Percentiles rank a stretch among this genome's conserved stretches.
Conservation (phyloP, 2,329 filamentous ascomycete species). For the Fusarium sp. region DNA sequence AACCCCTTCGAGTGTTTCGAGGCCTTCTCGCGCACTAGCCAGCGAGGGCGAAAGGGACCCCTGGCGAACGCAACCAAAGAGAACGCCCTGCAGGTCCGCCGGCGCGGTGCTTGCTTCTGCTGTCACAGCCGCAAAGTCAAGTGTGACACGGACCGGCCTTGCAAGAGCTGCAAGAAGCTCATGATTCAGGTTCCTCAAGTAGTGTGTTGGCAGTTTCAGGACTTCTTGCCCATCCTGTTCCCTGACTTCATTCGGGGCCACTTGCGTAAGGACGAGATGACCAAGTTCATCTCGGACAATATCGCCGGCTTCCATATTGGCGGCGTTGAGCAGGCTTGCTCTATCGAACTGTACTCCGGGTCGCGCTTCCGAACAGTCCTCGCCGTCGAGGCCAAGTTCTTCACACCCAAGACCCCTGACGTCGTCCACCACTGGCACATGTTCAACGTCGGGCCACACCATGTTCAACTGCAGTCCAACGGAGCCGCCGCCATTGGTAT, state of each 20-base stretch:
- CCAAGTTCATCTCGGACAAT: conserved; percentile 65
- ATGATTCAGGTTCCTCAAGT: conserved; percentile 66
- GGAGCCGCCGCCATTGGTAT: conserved; percentile 67
- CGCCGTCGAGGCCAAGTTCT: conserved; percentile 67
- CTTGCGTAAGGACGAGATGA: conserved; percentile 66
- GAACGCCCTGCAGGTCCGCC: conserved; percentile 68
- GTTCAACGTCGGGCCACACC: conserved; percentile 52
- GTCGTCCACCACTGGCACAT: conserved; percentile 69
- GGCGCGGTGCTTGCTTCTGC: conserved; percentile 71
- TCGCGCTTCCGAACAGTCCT: conserved; percentile 61
- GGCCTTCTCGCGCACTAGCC: conserved; percentile 63
- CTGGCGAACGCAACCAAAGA: conserved; percentile 69
- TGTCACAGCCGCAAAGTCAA: conserved; percentile 73
- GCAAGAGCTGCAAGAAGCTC: conserved; percentile 71
- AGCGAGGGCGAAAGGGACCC: conserved; percentile 71
- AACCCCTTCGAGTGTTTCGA: conserved; percentile 72
- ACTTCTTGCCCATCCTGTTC: conserved; percentile 68
- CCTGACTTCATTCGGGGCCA: conserved; percentile 67
- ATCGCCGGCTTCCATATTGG: conserved; percentile 61
- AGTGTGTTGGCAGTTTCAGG: conserved; percentile 73
- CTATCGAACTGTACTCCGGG: conserved; percentile 66
- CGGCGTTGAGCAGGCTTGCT: conserved; percentile 59
- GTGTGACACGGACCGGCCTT: conserved; percentile 70
- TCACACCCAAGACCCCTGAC: conserved; percentile 64
- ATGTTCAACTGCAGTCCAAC: conserved; percentile 59